phyloP scores from a whole-genome alignment of 2,329 filamentous ascomycete genomes.

The Claviceps fusiformis region DNA sequence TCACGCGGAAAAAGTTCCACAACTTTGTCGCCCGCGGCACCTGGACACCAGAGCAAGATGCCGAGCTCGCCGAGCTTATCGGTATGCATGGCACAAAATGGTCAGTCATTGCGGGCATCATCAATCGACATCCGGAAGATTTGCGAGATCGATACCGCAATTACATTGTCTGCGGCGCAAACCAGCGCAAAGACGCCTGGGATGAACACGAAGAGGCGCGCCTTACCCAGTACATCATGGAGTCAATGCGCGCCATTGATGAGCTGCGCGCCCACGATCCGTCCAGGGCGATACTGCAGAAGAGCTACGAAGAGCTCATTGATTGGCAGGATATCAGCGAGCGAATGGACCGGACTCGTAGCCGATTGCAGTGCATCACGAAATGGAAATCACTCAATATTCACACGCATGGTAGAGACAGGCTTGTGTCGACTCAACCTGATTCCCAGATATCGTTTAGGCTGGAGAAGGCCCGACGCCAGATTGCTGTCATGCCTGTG shows the following conservation, averaged over 20 bases:
- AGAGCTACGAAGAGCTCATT: conserved; percentile 38
- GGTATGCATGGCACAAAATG: conserved; percentile 36
- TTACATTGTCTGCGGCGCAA: conserved; percentile 45
- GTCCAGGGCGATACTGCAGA: conserved; percentile 19
- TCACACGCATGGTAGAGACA: conserved; percentile 20
- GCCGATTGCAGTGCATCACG: conserved; percentile 50
- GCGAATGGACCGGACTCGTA: conserved; percentile 47
- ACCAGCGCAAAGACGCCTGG: conserved; percentile 43
- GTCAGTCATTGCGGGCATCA: conserved; percentile 44
- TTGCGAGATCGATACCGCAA: conserved; percentile 59
- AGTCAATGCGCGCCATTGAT: conserved; percentile 36
- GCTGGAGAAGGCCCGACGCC: conserved; percentile 27
- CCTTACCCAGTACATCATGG: conserved; percentile 38
- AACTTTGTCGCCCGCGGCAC: conserved; percentile 44
- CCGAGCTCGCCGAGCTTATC: conserved; percentile 22
- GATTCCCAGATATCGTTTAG: conserved; percentile 26
- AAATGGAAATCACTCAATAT: conserved; percentile 47
- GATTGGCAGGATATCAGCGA: conserved; percentile 54
- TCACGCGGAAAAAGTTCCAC: conserved; percentile 50
- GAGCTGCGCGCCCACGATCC: conserved; percentile 20
- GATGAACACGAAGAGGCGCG: conserved; percentile 42
- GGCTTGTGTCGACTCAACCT: conserved; percentile 18
- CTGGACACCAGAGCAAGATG: conserved; percentile 25
- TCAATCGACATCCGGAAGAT: conserved; percentile 52
- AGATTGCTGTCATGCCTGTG: conserved; percentile 27